Evolutionary conservation across 768 basidiomycete genomes (phyloP).

Genomic region (Panus rudis): DNA sequence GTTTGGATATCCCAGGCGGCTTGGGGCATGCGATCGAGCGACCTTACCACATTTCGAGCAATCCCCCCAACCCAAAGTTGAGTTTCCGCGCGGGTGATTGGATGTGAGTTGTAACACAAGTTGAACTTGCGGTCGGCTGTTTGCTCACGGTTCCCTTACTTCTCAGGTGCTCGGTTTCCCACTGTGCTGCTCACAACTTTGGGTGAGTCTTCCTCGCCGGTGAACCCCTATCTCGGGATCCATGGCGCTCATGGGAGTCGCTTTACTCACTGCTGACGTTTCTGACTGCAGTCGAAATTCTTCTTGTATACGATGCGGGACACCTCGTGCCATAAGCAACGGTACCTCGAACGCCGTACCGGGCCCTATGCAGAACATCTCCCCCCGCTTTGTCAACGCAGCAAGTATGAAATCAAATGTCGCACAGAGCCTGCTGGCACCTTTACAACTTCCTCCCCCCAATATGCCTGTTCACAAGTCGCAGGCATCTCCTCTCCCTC

Average conservation of each 20-base stretch:
- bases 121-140: not conserved
- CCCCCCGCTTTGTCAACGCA: conserved; percentile 8
- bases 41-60: conserved; percentile 22
- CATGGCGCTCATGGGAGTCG: conserved; percentile 1
- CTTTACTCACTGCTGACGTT: conserved; percentile 1
- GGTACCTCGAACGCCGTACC: not conserved
- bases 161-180: conserved; percentile 55
- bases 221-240: not conserved
- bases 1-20: no score
- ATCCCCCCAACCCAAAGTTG: conserved; percentile 27
- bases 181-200: conserved; percentile 80
- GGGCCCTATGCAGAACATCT: conserved; percentile 1
- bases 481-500: conserved; percentile 11
- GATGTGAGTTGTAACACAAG: conserved; percentile 25
- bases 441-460: not conserved
- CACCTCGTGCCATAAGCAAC: conserved; percentile 38
- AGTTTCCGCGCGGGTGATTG: conserved; percentile 28
- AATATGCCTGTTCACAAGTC: conserved; percentile 4
- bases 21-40: no score
- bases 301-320: conserved; percentile 72
- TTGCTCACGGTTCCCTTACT: not conserved
- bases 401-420: conserved; percentile 3
- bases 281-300: conserved; percentile 54
- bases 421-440: not conserved
- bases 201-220: conserved; percentile 46